A percentile compares a stretch with the other conserved stretches of the same genome.
phyloP scores from a whole-genome alignment of 1,139 yeast genomes.

The Yamadazyma epiphylla region DNA sequence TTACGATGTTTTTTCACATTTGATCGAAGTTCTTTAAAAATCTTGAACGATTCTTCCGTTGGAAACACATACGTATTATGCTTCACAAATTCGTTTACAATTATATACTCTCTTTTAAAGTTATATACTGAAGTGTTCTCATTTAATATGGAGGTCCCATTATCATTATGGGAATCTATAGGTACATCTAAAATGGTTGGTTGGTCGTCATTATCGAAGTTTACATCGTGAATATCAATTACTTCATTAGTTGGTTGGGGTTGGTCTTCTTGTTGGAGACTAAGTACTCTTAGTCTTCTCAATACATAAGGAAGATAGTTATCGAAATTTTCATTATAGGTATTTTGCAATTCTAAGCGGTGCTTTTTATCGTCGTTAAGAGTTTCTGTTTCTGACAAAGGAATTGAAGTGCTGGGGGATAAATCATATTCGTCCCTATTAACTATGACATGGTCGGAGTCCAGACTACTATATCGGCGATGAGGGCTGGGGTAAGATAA shows the following conservation, averaged over 20 bases:
- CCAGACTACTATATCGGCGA: background rate
- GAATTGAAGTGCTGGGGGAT: conserved; percentile 12
- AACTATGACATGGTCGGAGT: background rate
- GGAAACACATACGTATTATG: conserved; percentile 28
- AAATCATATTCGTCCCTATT: conserved; percentile 6
- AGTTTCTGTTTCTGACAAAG: conserved; percentile 25
- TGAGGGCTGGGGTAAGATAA: too few relatives aligned
- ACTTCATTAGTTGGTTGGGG: background rate
- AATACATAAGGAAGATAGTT: conserved; percentile 35
- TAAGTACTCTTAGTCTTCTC: conserved; percentile 21
- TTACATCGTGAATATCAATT: conserved; percentile 4
- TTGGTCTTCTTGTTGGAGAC: conserved; percentile 4
- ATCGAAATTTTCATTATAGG: conserved; percentile 35
- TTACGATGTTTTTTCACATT: conserved; percentile 20
- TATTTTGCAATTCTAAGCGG: conserved; percentile 31
- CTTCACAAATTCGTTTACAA: conserved; percentile 34
- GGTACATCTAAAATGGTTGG: conserved; percentile 21
- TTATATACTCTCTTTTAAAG: conserved; percentile 25
- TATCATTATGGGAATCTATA: conserved; percentile 2
- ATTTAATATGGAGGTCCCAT: conserved; percentile 12
- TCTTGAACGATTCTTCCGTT: conserved; percentile 23
- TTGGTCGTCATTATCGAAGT: conserved; percentile 18
- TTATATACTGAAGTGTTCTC: conserved; percentile 18
- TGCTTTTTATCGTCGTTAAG: conserved; percentile 16
- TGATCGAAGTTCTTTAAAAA: conserved; percentile 27